Conservation (phyloP, 108 stramenopile species). For the Cyclotella distinguenda region DNA sequence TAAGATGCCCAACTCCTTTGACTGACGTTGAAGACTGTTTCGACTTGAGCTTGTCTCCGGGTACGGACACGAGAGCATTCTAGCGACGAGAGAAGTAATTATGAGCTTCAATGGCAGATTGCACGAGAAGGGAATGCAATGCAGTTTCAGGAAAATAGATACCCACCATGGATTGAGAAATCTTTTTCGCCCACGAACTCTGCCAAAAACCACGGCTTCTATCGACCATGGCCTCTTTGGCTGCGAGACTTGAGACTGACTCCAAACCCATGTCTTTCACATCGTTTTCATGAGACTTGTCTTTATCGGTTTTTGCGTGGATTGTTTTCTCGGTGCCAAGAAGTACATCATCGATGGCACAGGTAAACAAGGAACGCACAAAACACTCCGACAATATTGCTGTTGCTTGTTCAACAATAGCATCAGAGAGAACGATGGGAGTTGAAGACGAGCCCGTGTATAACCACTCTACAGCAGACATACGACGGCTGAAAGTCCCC, state of each 20-base stretch:
- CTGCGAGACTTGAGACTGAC: conserved; percentile 63
- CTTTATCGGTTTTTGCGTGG: conserved; percentile 67
- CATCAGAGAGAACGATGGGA: conserved; percentile 67
- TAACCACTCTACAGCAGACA: conserved; percentile 80
- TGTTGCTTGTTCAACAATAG: conserved; percentile 74
- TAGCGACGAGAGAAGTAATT: background rate
- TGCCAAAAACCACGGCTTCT: conserved; percentile 76
- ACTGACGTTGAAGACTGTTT: conserved; percentile 18
- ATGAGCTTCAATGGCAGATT: too few species aligned
- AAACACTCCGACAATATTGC: conserved; percentile 60
- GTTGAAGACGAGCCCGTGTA: conserved; percentile 66
- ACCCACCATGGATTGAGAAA: conserved; percentile 1
- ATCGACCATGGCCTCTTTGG: conserved; percentile 81
- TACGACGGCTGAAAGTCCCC: conserved; percentile 65
- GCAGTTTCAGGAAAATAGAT: background rate
- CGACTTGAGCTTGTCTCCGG: conserved; percentile 19
- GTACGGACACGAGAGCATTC: conserved; percentile 23
- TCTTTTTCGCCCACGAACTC: conserved; percentile 78
- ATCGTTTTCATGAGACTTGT: conserved; percentile 72
- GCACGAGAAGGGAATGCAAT: too few species aligned
- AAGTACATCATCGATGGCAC: conserved; percentile 55
- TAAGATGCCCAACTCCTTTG: conserved; percentile 43
- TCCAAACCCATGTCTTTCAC: conserved; percentile 49
- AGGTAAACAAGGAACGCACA: conserved; percentile 64
- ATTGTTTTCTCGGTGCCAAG: conserved; percentile 54